A percentile compares a stretch with the other conserved stretches of the same genome.
These are phyloP conservation scores for Chenopodium berlandieri DNA, from an alignment of 148 eudicot species.

Conservation along the genomic window DNA sequence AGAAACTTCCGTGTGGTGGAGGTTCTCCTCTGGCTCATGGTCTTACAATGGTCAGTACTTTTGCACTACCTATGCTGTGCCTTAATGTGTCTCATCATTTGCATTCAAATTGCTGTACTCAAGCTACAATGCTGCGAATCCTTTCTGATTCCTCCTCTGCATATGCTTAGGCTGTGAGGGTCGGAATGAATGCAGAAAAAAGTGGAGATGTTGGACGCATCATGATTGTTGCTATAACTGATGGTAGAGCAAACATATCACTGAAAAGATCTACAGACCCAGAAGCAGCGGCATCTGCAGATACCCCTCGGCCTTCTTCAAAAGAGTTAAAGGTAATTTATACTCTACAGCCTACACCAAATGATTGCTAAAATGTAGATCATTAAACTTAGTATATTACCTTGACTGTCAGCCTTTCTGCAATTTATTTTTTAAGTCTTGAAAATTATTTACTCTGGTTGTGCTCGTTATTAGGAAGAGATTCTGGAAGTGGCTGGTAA, in stretches of 20 bases:
- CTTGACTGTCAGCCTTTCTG: neutral
- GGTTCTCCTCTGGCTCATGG: conserved; percentile 99
- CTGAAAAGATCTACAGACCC: conserved; percentile 91
- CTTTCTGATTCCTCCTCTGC: conserved; percentile 5
- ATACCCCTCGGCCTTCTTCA: conserved; percentile 73
- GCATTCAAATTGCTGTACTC: conserved; percentile 2
- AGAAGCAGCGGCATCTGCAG: conserved; percentile 57
- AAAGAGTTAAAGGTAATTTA: conserved; percentile 70
- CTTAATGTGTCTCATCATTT: conserved; percentile 9
- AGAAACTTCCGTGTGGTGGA: conserved; percentile 99
- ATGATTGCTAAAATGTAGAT: neutral
- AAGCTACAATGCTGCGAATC: neutral
- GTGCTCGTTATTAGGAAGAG: conserved; percentile 58
- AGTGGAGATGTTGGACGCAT: conserved; percentile 96
- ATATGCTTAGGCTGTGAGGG: conserved; percentile 76
- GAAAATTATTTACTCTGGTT: conserved; percentile 7
- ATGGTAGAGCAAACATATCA: conserved; percentile 96
- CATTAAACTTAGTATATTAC: neutral
- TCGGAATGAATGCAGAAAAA: conserved; percentile 93
- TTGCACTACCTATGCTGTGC: conserved; percentile 1
- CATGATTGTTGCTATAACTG: conserved; percentile 95
- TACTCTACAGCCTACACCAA: neutral
- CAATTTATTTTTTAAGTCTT: neutral
- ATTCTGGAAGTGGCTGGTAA: conserved; percentile 97
- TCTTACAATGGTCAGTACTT: conserved; percentile 75